phyloP scores from a whole-genome alignment of 2,329 filamentous ascomycete species.

The Fusarium liriodendri region DNA sequence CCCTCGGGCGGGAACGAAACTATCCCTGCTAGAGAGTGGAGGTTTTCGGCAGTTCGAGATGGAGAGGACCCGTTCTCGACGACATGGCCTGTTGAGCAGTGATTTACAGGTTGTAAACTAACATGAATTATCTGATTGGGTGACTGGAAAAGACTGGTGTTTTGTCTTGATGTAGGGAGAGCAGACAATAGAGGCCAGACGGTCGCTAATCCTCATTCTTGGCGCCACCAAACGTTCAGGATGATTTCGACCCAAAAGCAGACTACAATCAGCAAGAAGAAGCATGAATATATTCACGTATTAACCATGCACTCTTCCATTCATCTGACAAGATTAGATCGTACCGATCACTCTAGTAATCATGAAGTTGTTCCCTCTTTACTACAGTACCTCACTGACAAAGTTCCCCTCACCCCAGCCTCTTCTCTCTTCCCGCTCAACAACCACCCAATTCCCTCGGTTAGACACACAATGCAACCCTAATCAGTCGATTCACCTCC shows the following conservation, averaged over 20 bases:
- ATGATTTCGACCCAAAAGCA: neutral
- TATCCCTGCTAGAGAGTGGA: slow-evolving; percentile 34
- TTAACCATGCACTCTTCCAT: neutral
- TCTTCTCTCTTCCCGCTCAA: neutral
- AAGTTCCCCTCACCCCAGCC: neutral
- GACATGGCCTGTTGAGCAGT: neutral
- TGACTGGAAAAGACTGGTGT: neutral
- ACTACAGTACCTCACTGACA: neutral
- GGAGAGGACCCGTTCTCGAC: slow-evolving; percentile 24
- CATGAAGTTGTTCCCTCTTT: neutral
- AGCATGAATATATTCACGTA: neutral
- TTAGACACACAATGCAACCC: slow-evolving; percentile 18
- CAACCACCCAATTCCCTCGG: neutral
- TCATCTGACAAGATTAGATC: accelerated
- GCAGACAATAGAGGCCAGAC: neutral
- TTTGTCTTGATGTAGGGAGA: neutral
- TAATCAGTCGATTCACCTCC: slow-evolving; percentile 34
- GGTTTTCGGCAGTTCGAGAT: slow-evolving; percentile 9
- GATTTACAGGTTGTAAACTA: neutral
- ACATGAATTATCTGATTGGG: neutral
- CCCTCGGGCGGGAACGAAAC: neutral
- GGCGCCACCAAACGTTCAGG: neutral
- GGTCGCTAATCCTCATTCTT: neutral
- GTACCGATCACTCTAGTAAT: neutral
- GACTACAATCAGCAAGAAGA: neutral